Evolutionary conservation across 352 stramenopile species (phyloP).

Genomic region (Globisporangium parvum): DNA sequence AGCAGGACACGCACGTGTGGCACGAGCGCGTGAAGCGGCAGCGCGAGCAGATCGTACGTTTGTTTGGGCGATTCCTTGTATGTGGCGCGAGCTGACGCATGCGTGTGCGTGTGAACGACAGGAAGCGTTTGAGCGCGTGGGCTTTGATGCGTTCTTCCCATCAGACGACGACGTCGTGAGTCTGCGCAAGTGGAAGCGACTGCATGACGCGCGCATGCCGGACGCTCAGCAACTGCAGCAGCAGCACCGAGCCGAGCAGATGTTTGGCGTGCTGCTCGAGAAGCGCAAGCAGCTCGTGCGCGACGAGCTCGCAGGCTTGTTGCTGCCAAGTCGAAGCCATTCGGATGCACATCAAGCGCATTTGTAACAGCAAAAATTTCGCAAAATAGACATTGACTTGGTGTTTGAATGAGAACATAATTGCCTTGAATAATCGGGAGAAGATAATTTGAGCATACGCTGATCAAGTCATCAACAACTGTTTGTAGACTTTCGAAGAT

Average conservation of each 20-base stretch:
- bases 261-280: slow-evolving; percentile 16
- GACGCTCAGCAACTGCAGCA: slow-evolving; percentile 7
- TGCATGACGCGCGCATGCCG: background rate
- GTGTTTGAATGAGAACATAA: too few species aligned
- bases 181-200: too few species aligned
- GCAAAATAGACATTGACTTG: too few species aligned
- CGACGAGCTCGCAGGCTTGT: slow-evolving; percentile 15
- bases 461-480: too few species aligned
- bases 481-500: too few species aligned
- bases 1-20: background rate
- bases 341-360: too few species aligned
- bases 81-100: background rate
- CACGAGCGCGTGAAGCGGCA: slow-evolving; percentile 1
- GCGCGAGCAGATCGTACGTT: slow-evolving; percentile 12
- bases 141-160: slow-evolving; percentile 10
- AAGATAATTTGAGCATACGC: too few species aligned
- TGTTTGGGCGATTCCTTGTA: background rate
- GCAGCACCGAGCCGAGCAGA: slow-evolving; percentile 13
- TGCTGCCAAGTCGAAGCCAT: slow-evolving; percentile 6
- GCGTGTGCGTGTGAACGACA: background rate
- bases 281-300: slow-evolving; percentile 21
- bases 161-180: background rate
- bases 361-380: too few species aligned
- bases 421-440: too few species aligned
- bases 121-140: slow-evolving; percentile 9